Percentiles rank a stretch among this genome's conserved stretches.
These are phyloP conservation scores for Penicillium longicatenatum DNA, from an alignment of 495 filamentous ascomycete genomes.

Conservation along the genomic window DNA sequence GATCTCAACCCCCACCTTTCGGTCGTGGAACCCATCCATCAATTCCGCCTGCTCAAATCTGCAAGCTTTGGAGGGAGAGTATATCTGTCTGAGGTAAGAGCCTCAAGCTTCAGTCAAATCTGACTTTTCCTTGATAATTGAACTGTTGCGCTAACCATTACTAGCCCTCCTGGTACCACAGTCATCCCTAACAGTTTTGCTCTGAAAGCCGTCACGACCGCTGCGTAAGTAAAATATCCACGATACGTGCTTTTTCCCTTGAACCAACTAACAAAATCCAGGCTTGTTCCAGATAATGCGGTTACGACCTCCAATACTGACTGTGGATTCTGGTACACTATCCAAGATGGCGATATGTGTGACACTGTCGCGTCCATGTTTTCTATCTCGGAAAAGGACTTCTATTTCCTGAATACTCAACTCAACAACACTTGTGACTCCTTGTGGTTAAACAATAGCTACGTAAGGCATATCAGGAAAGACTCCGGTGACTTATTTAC, in stretches of 20 bases:
- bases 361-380: conserved; percentile 3
- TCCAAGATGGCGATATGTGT: conserved; percentile 10
- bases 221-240: conserved; percentile 2
- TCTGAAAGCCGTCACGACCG: conserved; percentile 5
- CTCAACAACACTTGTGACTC: conserved; percentile 4
- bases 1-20: conserved; percentile 2
- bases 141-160: background rate
- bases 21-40: conserved; percentile 9
- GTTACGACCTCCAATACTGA: conserved; percentile 13
- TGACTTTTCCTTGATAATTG: background rate
- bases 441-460: conserved; percentile 11
- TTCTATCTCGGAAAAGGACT: conserved; percentile 4
- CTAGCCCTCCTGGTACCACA: conserved; percentile 6
- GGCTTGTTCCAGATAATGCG: conserved; percentile 8
- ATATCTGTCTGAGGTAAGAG: conserved; percentile 8
- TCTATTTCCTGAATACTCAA: conserved; percentile 12
- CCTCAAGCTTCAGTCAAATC: too few relatives aligned
- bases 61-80: background rate
- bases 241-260: too few relatives aligned
- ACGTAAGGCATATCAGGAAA: conserved; percentile 1
- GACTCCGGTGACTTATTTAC: background rate
- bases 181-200: conserved; percentile 5
- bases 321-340: conserved; percentile 12
- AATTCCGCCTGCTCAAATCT: conserved; percentile 9
- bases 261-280: background rate